Base-by-base conservation (phyloP, 148 eudicot species). In the Mesembryanthemum crystallinum region DNA sequence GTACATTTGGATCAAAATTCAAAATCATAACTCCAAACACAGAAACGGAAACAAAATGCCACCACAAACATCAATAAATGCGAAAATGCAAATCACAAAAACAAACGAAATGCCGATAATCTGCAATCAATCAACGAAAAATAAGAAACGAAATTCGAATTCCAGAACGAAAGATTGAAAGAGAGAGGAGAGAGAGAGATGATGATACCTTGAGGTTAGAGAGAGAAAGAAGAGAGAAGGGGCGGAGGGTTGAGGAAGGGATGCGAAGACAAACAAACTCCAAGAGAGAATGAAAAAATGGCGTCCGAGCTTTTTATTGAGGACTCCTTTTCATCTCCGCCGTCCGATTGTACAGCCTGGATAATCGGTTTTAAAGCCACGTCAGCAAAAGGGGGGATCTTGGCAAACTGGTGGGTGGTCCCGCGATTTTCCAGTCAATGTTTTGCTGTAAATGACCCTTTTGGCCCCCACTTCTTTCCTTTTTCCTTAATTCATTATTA, bases 281-380 rank as follows among this genome's bases (percentile, higher is more conserved):
- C 42, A 39, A 24, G 62, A 78, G 30, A 71, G 30, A 67, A 43
- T 28, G 21, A 30, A 57, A 66, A 49, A 62, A 70, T 29, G 77
- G 77, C 55, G 54, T 67, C 4, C 28, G 23, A 42, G 24, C 43
- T 69, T 75, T 75, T 71, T 68, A 80, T 35, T 71, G 51, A 69
- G 74, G 47, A 11, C 3, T 10, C 15, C 9, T 55, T 17, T 23
- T 8, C 32, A 69, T 85, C 59, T 45, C 55, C 28, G 76, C 83
- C 87, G 88, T 88, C 74, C 72, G 88, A 81, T 84, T 75, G 77
- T 61, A 72, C 78, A 75, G 69, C 70, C 74, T 80, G 73, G 83
- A 83, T 77, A 65, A 27, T 51, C 76, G 86, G 86, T 61, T 69
- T 63, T 70, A 8, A 11, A 66, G 83, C 71, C 83, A 87, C 82